phyloP scores from a whole-genome alignment of 2,329 filamentous ascomycete genomes.

The Penicillium sp. region DNA sequence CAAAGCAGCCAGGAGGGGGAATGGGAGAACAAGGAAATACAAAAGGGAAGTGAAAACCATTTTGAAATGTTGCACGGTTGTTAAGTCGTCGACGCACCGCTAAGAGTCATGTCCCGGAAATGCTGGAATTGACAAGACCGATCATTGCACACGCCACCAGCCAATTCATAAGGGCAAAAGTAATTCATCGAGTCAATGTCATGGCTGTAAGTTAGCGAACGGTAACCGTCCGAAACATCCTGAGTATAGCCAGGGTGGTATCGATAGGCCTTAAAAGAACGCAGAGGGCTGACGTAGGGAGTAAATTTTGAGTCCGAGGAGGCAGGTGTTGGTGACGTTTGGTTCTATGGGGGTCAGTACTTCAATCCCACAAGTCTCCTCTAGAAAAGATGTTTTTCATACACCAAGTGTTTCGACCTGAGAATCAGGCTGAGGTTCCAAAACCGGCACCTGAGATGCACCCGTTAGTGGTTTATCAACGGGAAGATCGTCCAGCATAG shows the following conservation, averaged over 20 bases:
- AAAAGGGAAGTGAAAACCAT: conserved; percentile 24
- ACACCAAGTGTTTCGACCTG: conserved; percentile 35
- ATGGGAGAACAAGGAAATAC: conserved; percentile 3
- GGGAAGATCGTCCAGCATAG: conserved; percentile 22
- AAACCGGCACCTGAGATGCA: conserved; percentile 28
- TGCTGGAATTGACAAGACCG: conserved; percentile 75
- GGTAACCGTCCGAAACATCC: conserved; percentile 72
- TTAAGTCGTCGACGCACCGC: conserved; percentile 65
- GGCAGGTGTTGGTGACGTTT: conserved; percentile 14
- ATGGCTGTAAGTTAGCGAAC: conserved; percentile 91
- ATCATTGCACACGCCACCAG: conserved; percentile 72
- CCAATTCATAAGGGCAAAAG: conserved; percentile 75
- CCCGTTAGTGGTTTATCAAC: conserved; percentile 34
- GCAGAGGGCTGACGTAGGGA: conserved; percentile 82
- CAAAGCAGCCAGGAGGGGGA: not conserved
- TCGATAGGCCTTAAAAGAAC: conserved; percentile 81
- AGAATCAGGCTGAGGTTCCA: conserved; percentile 20
- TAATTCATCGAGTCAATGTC: conserved; percentile 74
- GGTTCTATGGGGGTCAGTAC: conserved; percentile 34
- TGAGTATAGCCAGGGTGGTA: conserved; percentile 78
- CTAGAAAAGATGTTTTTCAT: conserved; percentile 25
- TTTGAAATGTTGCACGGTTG: conserved; percentile 25
- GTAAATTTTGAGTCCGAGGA: conserved; percentile 41
- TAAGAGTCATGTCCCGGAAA: conserved; percentile 69
- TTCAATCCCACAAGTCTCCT: conserved; percentile 9